Base-by-base conservation (phyloP, 768 basidiomycete genomes). In the Phlegmacium glaucopus region DNA sequence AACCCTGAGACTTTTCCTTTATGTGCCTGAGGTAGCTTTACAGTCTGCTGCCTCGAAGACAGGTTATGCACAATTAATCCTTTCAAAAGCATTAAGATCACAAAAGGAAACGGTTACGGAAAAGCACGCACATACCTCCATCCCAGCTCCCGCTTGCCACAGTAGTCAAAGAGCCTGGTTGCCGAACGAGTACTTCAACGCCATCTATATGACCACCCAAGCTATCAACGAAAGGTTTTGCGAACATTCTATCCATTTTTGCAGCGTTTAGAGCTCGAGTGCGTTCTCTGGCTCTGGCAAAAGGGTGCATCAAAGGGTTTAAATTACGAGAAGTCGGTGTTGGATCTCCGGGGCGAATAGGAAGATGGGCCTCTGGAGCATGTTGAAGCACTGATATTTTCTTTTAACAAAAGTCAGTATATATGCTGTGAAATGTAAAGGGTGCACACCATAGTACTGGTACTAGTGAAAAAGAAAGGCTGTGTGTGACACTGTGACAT, bases 201-300 rank as follows among this genome's bases (percentile, higher is more conserved):
- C 93, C 92, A 62, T 97, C 94, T 32, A 88, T 75, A 64, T 98
- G 96, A 2, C 96, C 96, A 50, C 96, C 94, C 41, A 99, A 64
- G 44, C 82, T 78, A 30, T 81, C 90, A 12, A 99, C 75, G 59
- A 98, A 98, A 0, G 96, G 96, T 59, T 96, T 97, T n/a, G 96
- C 85, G 61, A 98, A 97, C 71, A 99, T 91, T 49, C 90, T 76
- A 43, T 97, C 95, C 78, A 99, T 90, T 71, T 99, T 99, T 11
- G 87, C 88, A 2, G 96, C 96, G 53, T 94, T 95, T 39, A 97
- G 64, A 2, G 96, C 96, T 49, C 96, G 83, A 15, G 83, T 94
- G 29, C 95, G 90, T 70, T 99, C 96, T 43, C 96, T 74, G 4
- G 93, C 88, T 16, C 88, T 85, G 0, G 94, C 78, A 64, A 99